These are phyloP conservation scores for Rhododendron simsii DNA, from an alignment of 148 eudicot species.

Conservation along the genomic window DNA sequence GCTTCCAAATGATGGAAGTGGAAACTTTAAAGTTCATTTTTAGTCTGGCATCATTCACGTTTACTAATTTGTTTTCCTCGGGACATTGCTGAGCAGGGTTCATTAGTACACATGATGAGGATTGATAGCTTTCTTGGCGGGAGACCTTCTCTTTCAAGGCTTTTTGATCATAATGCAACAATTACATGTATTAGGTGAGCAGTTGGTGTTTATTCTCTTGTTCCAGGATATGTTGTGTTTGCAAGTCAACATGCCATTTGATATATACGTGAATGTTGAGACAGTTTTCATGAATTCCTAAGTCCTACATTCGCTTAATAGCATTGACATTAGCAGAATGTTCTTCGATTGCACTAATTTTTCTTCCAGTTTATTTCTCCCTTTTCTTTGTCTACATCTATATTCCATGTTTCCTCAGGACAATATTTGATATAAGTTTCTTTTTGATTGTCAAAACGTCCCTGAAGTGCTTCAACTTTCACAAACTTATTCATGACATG, in stretches of 20 bases:
- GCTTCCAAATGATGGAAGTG: neutral
- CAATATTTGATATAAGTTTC: neutral
- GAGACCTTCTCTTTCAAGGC: constrained; percentile 19
- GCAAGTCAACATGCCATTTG: neutral
- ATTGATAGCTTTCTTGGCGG: constrained; percentile 30
- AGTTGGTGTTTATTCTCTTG: neutral
- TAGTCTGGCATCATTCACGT: neutral
- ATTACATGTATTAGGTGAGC: constrained; percentile 76
- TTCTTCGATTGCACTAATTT: neutral
- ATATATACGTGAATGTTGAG: neutral
- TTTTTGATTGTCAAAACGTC: neutral
- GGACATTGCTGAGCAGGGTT: constrained; percentile 38
- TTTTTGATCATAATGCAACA: constrained; percentile 56
- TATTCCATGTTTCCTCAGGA: neutral
- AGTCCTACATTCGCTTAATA: neutral
- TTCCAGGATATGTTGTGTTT: constrained; percentile 6
- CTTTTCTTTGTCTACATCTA: neutral
- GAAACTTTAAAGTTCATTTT: neutral
- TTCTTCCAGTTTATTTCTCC: neutral
- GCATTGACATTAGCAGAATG: neutral
- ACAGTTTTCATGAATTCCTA: constrained; percentile 1
- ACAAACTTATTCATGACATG: neutral
- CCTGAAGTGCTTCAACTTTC: neutral
- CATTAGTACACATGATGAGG: constrained; percentile 19
- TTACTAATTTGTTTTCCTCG: neutral